Percentiles rank a stretch among this genome's conserved stretches.
These are phyloP conservation scores for Lentinula guzmanii DNA, from an alignment of 768 basidiomycete species.

Conservation along the genomic window DNA sequence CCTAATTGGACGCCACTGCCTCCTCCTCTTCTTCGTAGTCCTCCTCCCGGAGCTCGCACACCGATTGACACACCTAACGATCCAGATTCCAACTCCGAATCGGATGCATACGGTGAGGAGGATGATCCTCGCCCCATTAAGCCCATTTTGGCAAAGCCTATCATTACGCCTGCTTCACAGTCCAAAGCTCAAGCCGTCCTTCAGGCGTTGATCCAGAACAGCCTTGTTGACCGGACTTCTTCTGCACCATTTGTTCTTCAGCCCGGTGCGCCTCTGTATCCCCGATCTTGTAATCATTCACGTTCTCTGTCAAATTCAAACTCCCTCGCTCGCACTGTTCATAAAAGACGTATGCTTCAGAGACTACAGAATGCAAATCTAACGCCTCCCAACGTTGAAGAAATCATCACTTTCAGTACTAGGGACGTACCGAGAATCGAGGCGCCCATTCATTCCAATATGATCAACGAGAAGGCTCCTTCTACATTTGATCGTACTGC, in stretches of 20 bases:
- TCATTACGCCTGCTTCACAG: constrained; percentile 19
- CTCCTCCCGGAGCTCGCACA: constrained; percentile 12
- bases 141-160: constrained; percentile 11
- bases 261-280: constrained; percentile 35
- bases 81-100: constrained; percentile 31
- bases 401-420: constrained; percentile 39
- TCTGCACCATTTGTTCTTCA: constrained; percentile 45
- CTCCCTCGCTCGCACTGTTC: constrained; percentile 38
- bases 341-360: constrained; percentile 45
- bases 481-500: constrained; percentile 20
- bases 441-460: constrained; percentile 7
- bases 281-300: constrained; percentile 48
- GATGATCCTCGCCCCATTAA: constrained; percentile 13
- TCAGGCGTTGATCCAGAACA: constrained; percentile 38
- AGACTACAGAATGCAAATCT: constrained; percentile 32
- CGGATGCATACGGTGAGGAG: constrained; percentile 17
- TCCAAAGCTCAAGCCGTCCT: constrained; percentile 32
- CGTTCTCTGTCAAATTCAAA: constrained; percentile 27
- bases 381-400: constrained; percentile 32
- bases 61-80: constrained; percentile 24
- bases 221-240: constrained; percentile 31
- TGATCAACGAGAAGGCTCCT: constrained; percentile 10
- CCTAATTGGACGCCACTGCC: constrained; percentile 26
- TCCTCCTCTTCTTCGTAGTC: constrained; percentile 14
- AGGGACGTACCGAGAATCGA: constrained; percentile 20